Percentiles rank a stretch among this genome's conserved stretches.
Conservation (phyloP, 2,329 filamentous ascomycete genomes). For the Ceratocystis ficicola region DNA sequence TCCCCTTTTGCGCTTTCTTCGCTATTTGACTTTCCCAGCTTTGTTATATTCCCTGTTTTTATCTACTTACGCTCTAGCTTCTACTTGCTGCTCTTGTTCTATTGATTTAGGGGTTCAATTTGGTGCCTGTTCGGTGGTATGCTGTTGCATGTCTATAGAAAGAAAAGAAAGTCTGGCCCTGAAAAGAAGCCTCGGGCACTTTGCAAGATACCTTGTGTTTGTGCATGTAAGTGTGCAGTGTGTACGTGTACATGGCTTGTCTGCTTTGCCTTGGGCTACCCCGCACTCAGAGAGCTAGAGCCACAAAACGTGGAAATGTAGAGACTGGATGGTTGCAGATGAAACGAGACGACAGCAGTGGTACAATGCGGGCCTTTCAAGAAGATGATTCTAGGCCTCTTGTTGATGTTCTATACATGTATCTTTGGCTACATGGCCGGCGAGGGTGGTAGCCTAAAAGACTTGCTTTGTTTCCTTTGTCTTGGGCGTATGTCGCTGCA, state of each 20-base stretch:
- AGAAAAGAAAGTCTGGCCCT: background rate
- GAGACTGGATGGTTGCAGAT: background rate
- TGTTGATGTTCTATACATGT: background rate
- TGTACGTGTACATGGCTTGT: background rate
- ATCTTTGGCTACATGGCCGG: background rate
- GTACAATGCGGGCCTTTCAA: background rate
- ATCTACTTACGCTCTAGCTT: background rate
- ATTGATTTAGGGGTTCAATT: background rate
- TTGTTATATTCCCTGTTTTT: constrained; percentile 4
- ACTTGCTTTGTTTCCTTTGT: background rate
- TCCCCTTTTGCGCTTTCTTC: background rate
- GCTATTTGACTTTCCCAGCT: background rate
- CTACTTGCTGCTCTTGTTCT: background rate
- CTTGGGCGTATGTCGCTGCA: background rate
- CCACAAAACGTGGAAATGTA: too few species aligned
- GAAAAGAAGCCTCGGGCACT: background rate
- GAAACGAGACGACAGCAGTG: background rate
- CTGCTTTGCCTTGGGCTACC: background rate
- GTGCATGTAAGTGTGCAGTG: too few species aligned
- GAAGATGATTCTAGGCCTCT: background rate
- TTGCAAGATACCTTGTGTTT: background rate
- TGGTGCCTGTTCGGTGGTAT: background rate
- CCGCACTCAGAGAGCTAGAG: background rate
- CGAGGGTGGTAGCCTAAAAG: too few species aligned
- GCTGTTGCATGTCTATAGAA: background rate